Base-by-base conservation (phyloP, 352 stramenopile species). In the Phytophthora palmivora region DNA sequence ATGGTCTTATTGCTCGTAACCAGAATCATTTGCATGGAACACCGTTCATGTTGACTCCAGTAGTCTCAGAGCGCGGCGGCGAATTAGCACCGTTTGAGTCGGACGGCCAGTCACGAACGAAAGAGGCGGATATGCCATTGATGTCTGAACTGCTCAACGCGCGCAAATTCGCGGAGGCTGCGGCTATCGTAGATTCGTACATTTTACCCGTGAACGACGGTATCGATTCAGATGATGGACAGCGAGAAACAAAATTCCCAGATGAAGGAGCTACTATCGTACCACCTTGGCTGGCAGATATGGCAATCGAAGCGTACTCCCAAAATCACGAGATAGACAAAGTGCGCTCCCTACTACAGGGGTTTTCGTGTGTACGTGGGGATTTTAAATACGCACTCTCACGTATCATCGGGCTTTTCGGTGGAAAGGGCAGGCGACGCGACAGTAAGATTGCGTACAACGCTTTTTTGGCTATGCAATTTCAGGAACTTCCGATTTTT, bases 261-360 rank as follows among this genome's bases (percentile, higher is more conserved):
- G 36, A 43, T 6, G 34, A 63, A 44, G 44, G 65, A 7, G 46
- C 43, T 19, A 61, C 33, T 24, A 63, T 67, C 19, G 67, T 84
- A n/a, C 58, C 68, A 2, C 19, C 50, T 12, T 75, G 61, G 49
- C 52, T 86, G 15, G 63, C 79, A 8, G 66, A 71, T 41, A 68
- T 81, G 21, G 70, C 63, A 7, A 52, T 86, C 8, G 45, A 64
- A 4, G 66, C 73, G 9, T 90, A 81, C 43, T 62, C 77, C 0
- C 58, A 57, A 8, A 84, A 67, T 16, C 66, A 64, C 21, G 70
- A 88, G 14, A 56, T 77, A 18, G 45, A 77, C 41, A 89, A 90
- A 63, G 63, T 91, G 7, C 51, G 65, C 8, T 70, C 55, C 6
- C 60, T 92, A 19, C 16, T 92, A 18, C 60, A 61, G 6, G 76